Percentiles rank a stretch among this genome's conserved stretches.
Conservation (phyloP, 805 yeast species). For the Starmerella tilneyi region DNA sequence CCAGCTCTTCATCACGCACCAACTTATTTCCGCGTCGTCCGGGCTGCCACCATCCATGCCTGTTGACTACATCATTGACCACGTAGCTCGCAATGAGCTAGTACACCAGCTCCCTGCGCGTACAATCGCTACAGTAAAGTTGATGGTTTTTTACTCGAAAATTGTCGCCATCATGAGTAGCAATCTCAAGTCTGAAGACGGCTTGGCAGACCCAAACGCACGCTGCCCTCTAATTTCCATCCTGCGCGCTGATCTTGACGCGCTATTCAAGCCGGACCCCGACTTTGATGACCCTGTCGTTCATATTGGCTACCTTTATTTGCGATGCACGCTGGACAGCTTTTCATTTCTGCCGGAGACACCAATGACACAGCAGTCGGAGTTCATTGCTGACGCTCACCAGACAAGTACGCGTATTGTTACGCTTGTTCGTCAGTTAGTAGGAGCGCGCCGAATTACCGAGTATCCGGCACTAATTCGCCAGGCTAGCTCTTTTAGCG, state of each 20-base stretch:
- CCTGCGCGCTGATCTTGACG: slow-evolving; percentile 65
- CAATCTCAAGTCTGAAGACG: slow-evolving; percentile 76
- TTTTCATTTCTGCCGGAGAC: slow-evolving; percentile 76
- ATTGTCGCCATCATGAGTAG: slow-evolving; percentile 79
- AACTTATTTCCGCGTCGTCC: slow-evolving; percentile 77
- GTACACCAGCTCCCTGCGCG: slow-evolving; percentile 42
- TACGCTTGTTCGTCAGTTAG: slow-evolving; percentile 61
- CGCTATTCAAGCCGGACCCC: slow-evolving; percentile 46
- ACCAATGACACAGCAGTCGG: slow-evolving; percentile 75
- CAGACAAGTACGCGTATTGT: slow-evolving; percentile 70
- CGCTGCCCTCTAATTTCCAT: slow-evolving; percentile 73
- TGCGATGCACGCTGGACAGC: slow-evolving; percentile 70
- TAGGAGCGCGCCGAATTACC: slow-evolving; percentile 58
- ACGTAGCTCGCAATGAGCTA: slow-evolving; percentile 55
- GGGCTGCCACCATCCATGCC: slow-evolving; percentile 83
- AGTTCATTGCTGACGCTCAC: slow-evolving; percentile 73
- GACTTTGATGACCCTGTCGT: slow-evolving; percentile 44
- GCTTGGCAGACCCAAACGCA: slow-evolving; percentile 70
- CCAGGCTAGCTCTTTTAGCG: slow-evolving; percentile 71
- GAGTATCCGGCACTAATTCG: slow-evolving; percentile 81
- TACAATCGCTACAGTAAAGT: slow-evolving; percentile 56
- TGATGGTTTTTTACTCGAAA: slow-evolving; percentile 75
- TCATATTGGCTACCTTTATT: slow-evolving; percentile 69
- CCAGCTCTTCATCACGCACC: slow-evolving; percentile 77
- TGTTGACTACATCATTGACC: slow-evolving; percentile 69